A percentile compares a stretch with the other conserved stretches of the same genome.
Conservation (phyloP, 225 moss, liverwort and hornwort species). For the Lunularia cruciata region DNA sequence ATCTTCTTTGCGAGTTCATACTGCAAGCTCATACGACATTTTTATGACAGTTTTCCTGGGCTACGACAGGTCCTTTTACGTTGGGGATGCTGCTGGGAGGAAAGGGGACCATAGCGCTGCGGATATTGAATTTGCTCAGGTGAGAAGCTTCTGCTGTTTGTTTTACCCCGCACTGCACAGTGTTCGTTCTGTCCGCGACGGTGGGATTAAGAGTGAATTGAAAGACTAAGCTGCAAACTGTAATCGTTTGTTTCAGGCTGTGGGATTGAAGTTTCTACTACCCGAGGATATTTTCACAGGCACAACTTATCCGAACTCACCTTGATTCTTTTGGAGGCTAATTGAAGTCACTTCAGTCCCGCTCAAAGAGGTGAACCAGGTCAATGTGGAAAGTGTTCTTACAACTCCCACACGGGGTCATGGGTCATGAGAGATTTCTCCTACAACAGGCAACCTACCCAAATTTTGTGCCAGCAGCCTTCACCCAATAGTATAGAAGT, state of each 20-base stretch:
- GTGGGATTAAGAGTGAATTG: too few species aligned
- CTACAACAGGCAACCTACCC: background rate
- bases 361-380: background rate
- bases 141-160: conserved; percentile 16
- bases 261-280: conserved; percentile 59
- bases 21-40: too few species aligned
- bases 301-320: background rate
- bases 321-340: background rate
- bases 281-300: conserved; percentile 70
- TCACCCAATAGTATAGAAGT: background rate
- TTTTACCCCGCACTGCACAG: too few species aligned
- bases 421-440: background rate
- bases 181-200: too few species aligned
- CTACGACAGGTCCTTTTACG: conserved; percentile 72
- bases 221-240: too few species aligned
- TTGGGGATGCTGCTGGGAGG: conserved; percentile 96
- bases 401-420: background rate
- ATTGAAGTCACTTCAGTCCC: background rate
- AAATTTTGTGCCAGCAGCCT: conserved; percentile 2
- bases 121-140: conserved; percentile 82
- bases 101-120: conserved; percentile 72
- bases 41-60: too few species aligned
- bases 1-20: too few species aligned
- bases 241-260: conserved; percentile 57
- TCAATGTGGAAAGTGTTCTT: background rate